Evolutionary conservation across 2,329 filamentous ascomycete species (phyloP).

Genomic region (Aspergillus ibericus): DNA sequence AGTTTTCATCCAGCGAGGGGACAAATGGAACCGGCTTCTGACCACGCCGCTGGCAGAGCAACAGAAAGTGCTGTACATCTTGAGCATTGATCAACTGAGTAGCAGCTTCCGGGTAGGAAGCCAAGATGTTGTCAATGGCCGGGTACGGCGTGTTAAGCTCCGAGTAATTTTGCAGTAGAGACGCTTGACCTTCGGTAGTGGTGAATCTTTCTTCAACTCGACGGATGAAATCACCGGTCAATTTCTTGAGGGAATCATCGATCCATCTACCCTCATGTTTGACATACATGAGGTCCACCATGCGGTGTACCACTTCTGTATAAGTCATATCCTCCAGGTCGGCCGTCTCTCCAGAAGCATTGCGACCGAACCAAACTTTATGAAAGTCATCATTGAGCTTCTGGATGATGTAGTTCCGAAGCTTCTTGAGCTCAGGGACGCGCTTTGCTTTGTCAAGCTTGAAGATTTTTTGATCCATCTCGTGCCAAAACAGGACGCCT

Average conservation of each 20-base stretch:
- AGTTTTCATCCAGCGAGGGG: conserved; percentile 91
- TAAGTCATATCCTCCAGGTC: conserved; percentile 98
- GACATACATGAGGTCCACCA: conserved; percentile 89
- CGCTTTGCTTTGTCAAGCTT: conserved; percentile 93
- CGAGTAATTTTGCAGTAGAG: conserved; percentile 83
- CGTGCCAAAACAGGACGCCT: conserved; percentile 94
- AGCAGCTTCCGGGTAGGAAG: conserved; percentile 81
- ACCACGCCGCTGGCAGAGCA: conserved; percentile 84
- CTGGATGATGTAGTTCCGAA: conserved; percentile 87
- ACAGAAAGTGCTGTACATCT: conserved; percentile 94
- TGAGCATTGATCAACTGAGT: conserved; percentile 95
- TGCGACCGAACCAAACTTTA: conserved; percentile 93
- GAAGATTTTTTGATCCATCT: conserved; percentile 99
- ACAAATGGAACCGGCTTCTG: conserved; percentile 98
- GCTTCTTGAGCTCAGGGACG: conserved; percentile 81
- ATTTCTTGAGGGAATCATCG: conserved; percentile 74
- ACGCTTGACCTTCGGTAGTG: conserved; percentile 66
- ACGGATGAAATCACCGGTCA: conserved; percentile 94
- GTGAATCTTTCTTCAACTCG: conserved; percentile 97
- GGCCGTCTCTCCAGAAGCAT: conserved; percentile 74
- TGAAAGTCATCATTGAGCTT: conserved; percentile 96
- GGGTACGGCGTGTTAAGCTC: conserved; percentile 82
- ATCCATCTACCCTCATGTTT: conserved; percentile 92
- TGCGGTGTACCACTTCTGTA: conserved; percentile 77
- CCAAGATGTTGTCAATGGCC: conserved; percentile 74